A percentile compares a stretch with the other conserved stretches of the same genome.
phyloP scores from a whole-genome alignment of 371 early-diverging fungal genomes.

The Coemansia sp. region DNA sequence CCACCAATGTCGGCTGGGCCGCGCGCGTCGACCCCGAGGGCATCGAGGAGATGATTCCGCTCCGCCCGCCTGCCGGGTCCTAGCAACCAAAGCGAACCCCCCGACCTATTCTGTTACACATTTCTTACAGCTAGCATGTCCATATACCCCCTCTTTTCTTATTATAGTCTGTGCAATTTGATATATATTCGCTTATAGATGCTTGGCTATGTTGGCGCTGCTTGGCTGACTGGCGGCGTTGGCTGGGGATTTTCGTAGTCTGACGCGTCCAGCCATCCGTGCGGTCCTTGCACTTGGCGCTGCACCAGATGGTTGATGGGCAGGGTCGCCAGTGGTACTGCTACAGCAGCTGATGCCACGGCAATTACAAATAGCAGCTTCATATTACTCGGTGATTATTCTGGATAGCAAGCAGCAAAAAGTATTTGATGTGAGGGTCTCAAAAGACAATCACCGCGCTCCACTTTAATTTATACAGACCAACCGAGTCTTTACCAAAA shows the following conservation, averaged over 20 bases:
- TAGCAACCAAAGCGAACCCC: too few species aligned
- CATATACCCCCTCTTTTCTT: too few species aligned
- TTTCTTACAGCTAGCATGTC: too few species aligned
- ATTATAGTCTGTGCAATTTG: too few species aligned
- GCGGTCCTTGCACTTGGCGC: conserved; percentile 1
- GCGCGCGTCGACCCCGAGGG: conserved; percentile 50
- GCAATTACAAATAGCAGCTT: background rate
- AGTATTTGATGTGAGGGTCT: too few species aligned
- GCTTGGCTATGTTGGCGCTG: background rate
- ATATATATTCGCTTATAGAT: too few species aligned
- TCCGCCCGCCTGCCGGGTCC: background rate
- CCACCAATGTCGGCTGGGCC: conserved; percentile 47
- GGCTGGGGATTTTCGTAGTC: background rate
- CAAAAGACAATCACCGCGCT: too few species aligned
- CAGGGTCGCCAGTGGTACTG: background rate
- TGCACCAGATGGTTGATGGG: background rate
- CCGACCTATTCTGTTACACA: too few species aligned
- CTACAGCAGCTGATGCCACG: background rate
- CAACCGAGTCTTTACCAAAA: too few species aligned
- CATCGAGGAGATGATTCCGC: conserved; percentile 42
- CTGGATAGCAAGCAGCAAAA: too few species aligned
- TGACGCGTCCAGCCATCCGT: background rate
- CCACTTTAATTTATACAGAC: too few species aligned
- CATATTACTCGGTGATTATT: background rate
- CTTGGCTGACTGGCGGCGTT: background rate